Percentiles rank a stretch among this genome's conserved stretches.
Evolutionary conservation across 306 rosid genomes (phyloP).

Genomic region (Canavalia gladiata): DNA sequence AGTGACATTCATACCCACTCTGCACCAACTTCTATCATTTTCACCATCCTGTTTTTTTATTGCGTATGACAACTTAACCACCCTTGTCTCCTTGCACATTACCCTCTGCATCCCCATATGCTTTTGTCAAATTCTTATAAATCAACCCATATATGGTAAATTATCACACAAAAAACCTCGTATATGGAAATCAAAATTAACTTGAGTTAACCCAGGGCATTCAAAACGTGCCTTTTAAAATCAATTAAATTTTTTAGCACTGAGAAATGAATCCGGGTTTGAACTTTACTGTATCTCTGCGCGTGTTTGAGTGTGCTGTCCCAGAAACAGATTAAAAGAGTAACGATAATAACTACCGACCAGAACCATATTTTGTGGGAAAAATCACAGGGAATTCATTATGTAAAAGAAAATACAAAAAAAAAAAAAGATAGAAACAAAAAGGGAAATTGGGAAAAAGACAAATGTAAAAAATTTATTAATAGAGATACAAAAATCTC

Average conservation of each 20-base stretch:
- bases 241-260: background rate
- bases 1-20: constrained; percentile 8
- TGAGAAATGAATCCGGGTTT: background rate
- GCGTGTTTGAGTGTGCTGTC: background rate
- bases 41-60: constrained; percentile 10
- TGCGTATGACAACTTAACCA: background rate
- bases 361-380: constrained; percentile 47
- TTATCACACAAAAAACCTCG: no score
- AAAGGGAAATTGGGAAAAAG: constrained; percentile 34
- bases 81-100: background rate
- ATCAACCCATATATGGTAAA: background rate
- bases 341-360: constrained; percentile 70
- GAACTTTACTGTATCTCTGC: background rate
- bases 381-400: constrained; percentile 23
- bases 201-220: background rate
- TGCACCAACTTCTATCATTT: constrained; percentile 24
- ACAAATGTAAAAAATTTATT: constrained; percentile 43
- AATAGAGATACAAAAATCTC: constrained; percentile 37
- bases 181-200: constrained; percentile 1
- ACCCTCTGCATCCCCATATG: background rate
- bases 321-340: constrained; percentile 25
- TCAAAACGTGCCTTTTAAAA: constrained; percentile 10
- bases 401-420: background rate
- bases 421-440: background rate
- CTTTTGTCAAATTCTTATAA: background rate